Conservation (phyloP, 306 rosid genomes). For the Trifolium pratense region DNA sequence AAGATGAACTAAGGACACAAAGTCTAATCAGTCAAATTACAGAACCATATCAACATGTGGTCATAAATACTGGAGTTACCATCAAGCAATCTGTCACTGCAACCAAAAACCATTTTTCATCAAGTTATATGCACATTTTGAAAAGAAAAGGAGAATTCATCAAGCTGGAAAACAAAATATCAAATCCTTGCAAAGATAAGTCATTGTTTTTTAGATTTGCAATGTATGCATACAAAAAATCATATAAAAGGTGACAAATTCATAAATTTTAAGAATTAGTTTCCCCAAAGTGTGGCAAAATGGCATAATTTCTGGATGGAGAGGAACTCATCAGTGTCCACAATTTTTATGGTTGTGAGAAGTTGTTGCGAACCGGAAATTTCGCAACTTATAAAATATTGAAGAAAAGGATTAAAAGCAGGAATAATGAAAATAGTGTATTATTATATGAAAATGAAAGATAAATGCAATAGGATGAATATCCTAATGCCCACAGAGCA, state of each 20-base stretch:
- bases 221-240: not conserved
- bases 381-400: no score
- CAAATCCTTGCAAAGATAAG: conserved; percentile 1
- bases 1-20: conserved; percentile 32
- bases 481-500: no score
- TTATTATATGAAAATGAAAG: no score
- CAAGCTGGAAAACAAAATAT: conserved; percentile 8
- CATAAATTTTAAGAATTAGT: no score
- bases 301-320: no score
- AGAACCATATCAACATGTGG: conserved; percentile 47
- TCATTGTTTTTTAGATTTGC: conserved; percentile 1
- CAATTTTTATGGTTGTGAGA: not conserved
- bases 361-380: no score
- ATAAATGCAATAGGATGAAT: no score
- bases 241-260: not conserved
- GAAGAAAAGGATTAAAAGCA: no score
- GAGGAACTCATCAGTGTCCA: no score
- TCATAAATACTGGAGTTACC: conserved; percentile 44
- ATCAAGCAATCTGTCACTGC: conserved; percentile 49
- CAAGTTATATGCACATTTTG: conserved; percentile 6
- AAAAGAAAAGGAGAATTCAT: not conserved
- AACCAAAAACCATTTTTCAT: conserved; percentile 41
- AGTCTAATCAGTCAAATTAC: conserved; percentile 43
- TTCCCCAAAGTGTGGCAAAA: no score
- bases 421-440: no score